Base-by-base conservation (phyloP, 2,329 filamentous ascomycete genomes). In the Botrytis hyacinthi region DNA sequence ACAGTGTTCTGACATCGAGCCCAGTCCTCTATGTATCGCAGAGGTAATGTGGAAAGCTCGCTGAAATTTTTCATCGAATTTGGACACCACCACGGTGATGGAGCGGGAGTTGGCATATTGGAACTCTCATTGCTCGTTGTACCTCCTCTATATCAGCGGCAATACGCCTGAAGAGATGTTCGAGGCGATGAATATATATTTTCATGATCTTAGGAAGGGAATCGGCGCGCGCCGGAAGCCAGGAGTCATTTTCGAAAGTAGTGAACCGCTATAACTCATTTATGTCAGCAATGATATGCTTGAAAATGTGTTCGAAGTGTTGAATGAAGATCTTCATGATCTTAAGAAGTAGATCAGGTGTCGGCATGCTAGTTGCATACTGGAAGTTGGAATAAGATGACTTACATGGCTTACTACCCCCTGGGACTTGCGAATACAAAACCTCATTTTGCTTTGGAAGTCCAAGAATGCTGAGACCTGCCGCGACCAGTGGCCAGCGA, bases 241-340 rank as follows among this genome's bases (percentile, higher is more conserved):
- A n/a, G 26, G 48, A n/a, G 48, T 51, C 48, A 5, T n/a, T 51
- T 14, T 14, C 26, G 26, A 51, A 51, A n/a, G 48, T 14, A 51
- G 6, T 14, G 12, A n/a, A 14, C 10, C 5, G 14, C 48, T 54
- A 54, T 5, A 4, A 54, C 12, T 54, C 48, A n/a, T 54, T 26
- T n/a, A 3, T 61, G 22, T 61, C 59, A 37, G 35, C 35, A 5
- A 35, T 35, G 9, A 40, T 61, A 37, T 2, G 35, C 22, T n/a
- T 61, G 77, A 86, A 85, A 18, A 88, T 82, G 71, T 85, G 83
- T 79, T 89, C 87, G 60, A 88, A 83, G 51, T 86, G 84, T 69
- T 84, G 81, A 76, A 86, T 83, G 76, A 88, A 84, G 61, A 87
- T 85, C 61, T 82, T 81, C 83, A 89, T 88, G 77, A 89, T 88